Percentiles rank a stretch among this genome's conserved stretches.
Conservation (phyloP, 2,329 filamentous ascomycete species). For the Aureobasidium melanogenum region DNA sequence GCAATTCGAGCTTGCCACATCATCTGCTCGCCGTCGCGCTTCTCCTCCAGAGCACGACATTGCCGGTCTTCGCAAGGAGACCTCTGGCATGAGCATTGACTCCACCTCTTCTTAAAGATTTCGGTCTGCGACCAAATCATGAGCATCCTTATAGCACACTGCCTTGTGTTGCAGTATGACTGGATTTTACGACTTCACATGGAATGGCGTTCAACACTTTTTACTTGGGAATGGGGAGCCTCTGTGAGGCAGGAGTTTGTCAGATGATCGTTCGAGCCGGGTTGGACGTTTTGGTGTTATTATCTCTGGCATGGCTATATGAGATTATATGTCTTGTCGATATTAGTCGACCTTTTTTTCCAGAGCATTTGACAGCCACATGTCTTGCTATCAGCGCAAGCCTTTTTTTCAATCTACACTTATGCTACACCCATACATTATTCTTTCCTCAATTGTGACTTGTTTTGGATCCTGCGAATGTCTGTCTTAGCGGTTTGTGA, state of each 20-base stretch:
- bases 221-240: not conserved
- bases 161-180: not conserved
- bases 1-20: slow-evolving; percentile 37
- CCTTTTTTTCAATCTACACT: not conserved
- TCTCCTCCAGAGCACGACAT: slow-evolving; percentile 17
- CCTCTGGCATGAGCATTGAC: slow-evolving; percentile 21
- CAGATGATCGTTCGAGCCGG: not conserved
- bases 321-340: not conserved
- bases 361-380: not conserved
- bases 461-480: not conserved
- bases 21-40: slow-evolving; percentile 35
- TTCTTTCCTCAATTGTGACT: not conserved
- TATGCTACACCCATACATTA: not conserved
- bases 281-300: slow-evolving; percentile 1
- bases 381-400: slow-evolving; percentile 1
- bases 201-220: not conserved
- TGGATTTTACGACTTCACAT: not conserved
- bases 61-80: slow-evolving; percentile 18
- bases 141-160: not conserved
- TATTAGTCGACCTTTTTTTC: not conserved
- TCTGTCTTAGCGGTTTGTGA: not conserved
- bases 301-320: not conserved
- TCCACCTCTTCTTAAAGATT: slow-evolving; percentile 17
- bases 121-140: not conserved
- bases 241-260: not conserved